phyloP scores from a whole-genome alignment of 73 alveolate genomes.

The Paramecium sexaurelia region DNA sequence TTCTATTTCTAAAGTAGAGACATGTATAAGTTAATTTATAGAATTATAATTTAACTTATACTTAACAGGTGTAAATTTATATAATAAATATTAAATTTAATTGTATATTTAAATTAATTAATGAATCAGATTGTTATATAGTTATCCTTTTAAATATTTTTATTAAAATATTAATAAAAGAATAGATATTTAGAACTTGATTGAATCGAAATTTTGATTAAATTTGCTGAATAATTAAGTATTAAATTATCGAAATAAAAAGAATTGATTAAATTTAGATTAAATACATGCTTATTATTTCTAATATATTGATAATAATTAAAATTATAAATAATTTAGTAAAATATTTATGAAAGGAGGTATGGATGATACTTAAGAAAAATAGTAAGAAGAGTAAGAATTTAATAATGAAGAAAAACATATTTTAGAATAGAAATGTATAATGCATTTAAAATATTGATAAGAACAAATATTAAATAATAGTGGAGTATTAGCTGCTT shows the following conservation, averaged over 20 bases:
- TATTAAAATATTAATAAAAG: no score
- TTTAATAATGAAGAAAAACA: conserved; percentile 7
- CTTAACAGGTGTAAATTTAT: no score
- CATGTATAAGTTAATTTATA: no score
- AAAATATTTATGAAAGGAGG: conserved; percentile 15
- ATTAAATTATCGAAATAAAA: neutral
- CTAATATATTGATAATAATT: neutral
- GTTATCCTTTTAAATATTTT: no score
- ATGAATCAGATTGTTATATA: no score
- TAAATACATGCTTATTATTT: neutral
- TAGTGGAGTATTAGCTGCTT: conserved; percentile 50
- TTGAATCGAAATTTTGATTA: no score
- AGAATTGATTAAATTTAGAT: neutral
- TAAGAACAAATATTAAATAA: conserved; percentile 30
- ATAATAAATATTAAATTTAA: no score
- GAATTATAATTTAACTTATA: no score
- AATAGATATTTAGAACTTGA: no score
- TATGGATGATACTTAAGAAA: neutral
- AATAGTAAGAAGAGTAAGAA: neutral
- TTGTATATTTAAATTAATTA: no score
- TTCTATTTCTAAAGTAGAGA: no score
- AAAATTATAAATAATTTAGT: neutral
- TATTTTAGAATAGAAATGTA: conserved; percentile 51
- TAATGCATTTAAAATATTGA: neutral
- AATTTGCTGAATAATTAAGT: no score